These are phyloP conservation scores for Raffaelea deltoideospora DNA, from an alignment of 2,329 filamentous ascomycete genomes.

Conservation along the genomic window DNA sequence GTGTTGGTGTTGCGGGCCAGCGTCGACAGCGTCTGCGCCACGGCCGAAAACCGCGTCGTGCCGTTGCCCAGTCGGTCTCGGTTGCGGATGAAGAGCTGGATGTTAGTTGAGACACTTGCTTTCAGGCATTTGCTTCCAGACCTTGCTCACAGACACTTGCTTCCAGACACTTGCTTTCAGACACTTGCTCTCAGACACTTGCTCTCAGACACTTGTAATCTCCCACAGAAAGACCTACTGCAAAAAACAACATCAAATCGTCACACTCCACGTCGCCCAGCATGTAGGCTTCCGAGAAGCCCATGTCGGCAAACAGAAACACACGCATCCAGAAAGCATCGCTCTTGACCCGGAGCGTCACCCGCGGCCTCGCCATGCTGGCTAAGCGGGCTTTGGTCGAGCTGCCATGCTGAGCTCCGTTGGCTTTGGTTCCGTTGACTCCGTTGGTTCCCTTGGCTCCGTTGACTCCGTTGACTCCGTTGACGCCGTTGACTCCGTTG, in stretches of 20 bases:
- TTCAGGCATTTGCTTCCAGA: no score
- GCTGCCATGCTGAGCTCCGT: no score
- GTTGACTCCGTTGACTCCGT: neutral
- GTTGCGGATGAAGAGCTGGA: conserved; percentile 55
- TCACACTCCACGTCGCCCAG: conserved; percentile 53
- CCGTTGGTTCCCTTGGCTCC: neutral
- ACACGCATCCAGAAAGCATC: conserved; percentile 51
- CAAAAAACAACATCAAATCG: conserved; percentile 54
- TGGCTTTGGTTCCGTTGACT: neutral
- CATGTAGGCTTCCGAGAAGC: conserved; percentile 59
- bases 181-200: no score
- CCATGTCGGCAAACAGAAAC: conserved; percentile 59
- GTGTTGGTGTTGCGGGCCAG: conserved; percentile 43
- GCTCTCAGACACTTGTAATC: no score
- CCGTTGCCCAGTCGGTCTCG: conserved; percentile 49
- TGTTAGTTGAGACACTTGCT: no score
- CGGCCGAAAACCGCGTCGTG: conserved; percentile 42
- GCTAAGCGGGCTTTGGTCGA: conserved; percentile 19
- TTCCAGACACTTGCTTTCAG: no score
- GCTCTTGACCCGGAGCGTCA: conserved; percentile 44
- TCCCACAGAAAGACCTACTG: no score
- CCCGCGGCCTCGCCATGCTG: conserved; percentile 23
- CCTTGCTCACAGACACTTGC: no score
- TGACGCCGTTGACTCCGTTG: neutral
- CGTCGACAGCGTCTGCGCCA: conserved; percentile 41